Conservation (phyloP, 164 flowering plant species). For the Taxillus chinensis region DNA sequence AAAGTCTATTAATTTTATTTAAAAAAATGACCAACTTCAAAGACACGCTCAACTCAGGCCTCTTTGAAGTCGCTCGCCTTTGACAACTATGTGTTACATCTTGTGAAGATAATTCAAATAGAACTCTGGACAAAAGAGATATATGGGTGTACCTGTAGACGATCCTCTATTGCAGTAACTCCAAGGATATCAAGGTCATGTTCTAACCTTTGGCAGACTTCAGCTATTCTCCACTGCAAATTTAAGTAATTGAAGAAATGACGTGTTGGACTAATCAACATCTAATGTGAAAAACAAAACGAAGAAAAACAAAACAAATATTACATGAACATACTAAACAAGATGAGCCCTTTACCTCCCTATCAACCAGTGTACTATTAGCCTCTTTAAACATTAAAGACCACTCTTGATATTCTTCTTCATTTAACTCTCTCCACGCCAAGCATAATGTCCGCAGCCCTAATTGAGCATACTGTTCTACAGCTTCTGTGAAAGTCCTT, state of each 20-base stretch:
- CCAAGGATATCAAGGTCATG: constrained; percentile 84
- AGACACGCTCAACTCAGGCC: no score
- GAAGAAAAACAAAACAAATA: background rate
- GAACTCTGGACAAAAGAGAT: background rate
- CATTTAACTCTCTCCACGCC: constrained; percentile 89
- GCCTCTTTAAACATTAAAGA: constrained; percentile 86
- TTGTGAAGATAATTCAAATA: background rate
- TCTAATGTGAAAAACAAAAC: background rate
- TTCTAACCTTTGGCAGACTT: constrained; percentile 91
- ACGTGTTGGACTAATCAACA: background rate
- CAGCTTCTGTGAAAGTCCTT: constrained; percentile 68
- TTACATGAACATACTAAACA: background rate
- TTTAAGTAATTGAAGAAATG: background rate
- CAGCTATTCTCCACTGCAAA: constrained; percentile 88
- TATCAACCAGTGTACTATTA: constrained; percentile 79
- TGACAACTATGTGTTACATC: background rate
- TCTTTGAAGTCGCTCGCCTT: no score
- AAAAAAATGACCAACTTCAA: no score
- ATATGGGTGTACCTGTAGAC: constrained; percentile 56
- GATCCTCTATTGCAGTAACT: constrained; percentile 96
- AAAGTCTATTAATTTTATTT: no score
- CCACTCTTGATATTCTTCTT: constrained; percentile 89
- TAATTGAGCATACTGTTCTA: constrained; percentile 85
- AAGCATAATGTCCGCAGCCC: constrained; percentile 90
- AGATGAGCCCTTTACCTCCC: constrained; percentile 62